Conservation (phyloP, 345 rosid genomes). For the thale cress (Arabidopsis thaliana) region TAIR10.1 NC_003074.8:10217501-10218000, state of each 20-base stretch:
- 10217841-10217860: conserved; percentile 82
- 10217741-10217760: conserved; percentile 10
- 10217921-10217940: conserved; percentile 81
- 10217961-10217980: conserved; percentile 72
- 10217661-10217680: conserved; percentile 58
- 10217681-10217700: conserved; percentile 79
- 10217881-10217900: conserved; percentile 83
- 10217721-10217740: conserved; percentile 41
- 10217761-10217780: conserved; percentile 22
- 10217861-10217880: conserved; percentile 86
- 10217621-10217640: background rate
- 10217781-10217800: conserved; percentile 38
- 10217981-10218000: conserved; percentile 80
- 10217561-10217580: no score
- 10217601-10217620: conserved; percentile 2
- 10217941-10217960: conserved; percentile 78
- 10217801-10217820: conserved; percentile 67
- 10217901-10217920: conserved; percentile 77
- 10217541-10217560: background rate
- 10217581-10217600: conserved; percentile 17
- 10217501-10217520: conserved; percentile 26
- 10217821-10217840: conserved; percentile 78
- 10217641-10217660: background rate
- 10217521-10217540: conserved; percentile 10
- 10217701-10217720: conserved; percentile 56